phyloP scores from a whole-genome alignment of 768 basidiomycete species.

The Russula lepida region DNA sequence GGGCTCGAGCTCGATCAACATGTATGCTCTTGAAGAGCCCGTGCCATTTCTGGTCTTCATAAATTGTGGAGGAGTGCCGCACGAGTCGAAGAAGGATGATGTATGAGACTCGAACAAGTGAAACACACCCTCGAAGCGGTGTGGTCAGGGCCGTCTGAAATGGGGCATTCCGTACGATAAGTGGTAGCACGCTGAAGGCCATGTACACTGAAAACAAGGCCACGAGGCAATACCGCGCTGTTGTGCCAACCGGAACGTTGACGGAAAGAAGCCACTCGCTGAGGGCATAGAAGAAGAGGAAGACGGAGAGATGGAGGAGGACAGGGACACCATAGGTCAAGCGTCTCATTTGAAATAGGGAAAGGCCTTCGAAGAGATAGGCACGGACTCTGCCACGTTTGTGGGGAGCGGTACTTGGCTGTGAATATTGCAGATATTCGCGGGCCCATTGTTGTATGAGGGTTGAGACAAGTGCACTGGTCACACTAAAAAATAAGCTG shows the following conservation, averaged over 20 bases:
- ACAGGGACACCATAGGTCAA: not conserved
- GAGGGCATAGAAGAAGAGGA: constrained; percentile 5
- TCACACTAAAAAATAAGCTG: constrained; percentile 11
- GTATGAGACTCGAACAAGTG: not conserved
- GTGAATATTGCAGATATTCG: not conserved
- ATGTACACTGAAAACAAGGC: not conserved
- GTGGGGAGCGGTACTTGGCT: not conserved
- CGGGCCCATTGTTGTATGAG: constrained; percentile 15
- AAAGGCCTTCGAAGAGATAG: not conserved
- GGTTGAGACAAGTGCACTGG: constrained; percentile 5
- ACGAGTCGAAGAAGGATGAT: not conserved
- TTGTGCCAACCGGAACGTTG: not conserved
- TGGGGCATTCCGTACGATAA: not conserved
- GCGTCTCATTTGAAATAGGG: not conserved
- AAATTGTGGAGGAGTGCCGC: not conserved
- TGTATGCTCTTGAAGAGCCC: not conserved
- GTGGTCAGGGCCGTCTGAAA: constrained; percentile 9
- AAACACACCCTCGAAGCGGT: not conserved
- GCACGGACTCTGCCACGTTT: constrained; percentile 7
- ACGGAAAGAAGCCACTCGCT: not conserved
- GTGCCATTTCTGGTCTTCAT: not conserved
- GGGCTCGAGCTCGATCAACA: too few species aligned
- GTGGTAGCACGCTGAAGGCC: not conserved
- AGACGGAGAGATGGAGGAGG: constrained; percentile 7
- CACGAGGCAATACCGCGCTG: not conserved